A percentile compares a stretch with the other conserved stretches of the same genome.
phyloP scores from a whole-genome alignment of 805 yeast genomes.

The Wickerhamiella hasegawae region DNA sequence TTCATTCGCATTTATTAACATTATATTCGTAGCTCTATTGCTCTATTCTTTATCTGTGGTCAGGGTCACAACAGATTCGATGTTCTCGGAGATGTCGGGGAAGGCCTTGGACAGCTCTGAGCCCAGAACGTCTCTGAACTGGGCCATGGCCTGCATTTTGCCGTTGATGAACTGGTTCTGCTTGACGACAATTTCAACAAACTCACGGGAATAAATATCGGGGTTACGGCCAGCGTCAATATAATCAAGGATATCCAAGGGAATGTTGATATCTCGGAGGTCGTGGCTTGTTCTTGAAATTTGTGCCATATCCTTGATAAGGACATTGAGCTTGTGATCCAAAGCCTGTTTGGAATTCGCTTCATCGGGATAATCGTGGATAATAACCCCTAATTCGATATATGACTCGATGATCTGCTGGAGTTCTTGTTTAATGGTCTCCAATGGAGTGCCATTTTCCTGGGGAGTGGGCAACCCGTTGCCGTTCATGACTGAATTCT shows the following conservation, averaged over 20 bases:
- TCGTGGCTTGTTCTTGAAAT: slow-evolving; percentile 8
- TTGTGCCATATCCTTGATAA: slow-evolving; percentile 10
- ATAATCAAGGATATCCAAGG: slow-evolving; percentile 75
- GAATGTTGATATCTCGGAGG: slow-evolving; percentile 21
- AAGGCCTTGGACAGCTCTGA: slow-evolving; percentile 58
- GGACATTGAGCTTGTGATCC: slow-evolving; percentile 15
- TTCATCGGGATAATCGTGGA: slow-evolving; percentile 87
- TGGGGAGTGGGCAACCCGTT: slow-evolving; percentile 13
- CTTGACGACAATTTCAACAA: slow-evolving; percentile 82
- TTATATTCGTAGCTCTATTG: no score
- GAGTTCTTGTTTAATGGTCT: slow-evolving; percentile 22
- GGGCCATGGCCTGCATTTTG: slow-evolving; percentile 50
- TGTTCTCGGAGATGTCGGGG: slow-evolving; percentile 42
- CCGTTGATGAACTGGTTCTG: slow-evolving; percentile 82
- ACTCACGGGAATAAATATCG: slow-evolving; percentile 91
- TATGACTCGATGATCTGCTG: slow-evolving; percentile 58
- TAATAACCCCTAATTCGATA: slow-evolving; percentile 77
- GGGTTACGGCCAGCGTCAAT: slow-evolving; percentile 96
- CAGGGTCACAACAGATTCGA: background rate
- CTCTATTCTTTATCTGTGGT: no score
- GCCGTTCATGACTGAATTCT: no score
- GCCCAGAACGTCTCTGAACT: slow-evolving; percentile 50
- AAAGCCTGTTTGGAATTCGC: slow-evolving; percentile 54
- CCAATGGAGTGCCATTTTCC: slow-evolving; percentile 9
- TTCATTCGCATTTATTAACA: no score